These are phyloP conservation scores for Kipferlia bialata DNA, from an alignment of 78 protist genomes.

Conservation along the genomic window DNA sequence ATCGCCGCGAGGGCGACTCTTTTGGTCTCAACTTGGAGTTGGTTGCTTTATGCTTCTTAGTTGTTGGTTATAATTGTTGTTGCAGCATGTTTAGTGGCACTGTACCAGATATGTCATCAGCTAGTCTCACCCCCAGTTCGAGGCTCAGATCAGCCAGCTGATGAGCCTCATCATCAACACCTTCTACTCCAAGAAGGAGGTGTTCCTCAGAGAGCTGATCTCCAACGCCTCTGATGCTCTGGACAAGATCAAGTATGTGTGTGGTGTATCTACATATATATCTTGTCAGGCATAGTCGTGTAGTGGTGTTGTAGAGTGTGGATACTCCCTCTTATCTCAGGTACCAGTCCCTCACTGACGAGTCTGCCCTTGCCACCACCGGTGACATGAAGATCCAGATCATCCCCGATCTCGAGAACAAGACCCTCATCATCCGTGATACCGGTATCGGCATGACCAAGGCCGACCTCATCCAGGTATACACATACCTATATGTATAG, in stretches of 20 bases:
- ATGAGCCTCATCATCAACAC: conserved; percentile 86
- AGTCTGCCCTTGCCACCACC: conserved; percentile 59
- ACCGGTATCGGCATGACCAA: conserved; percentile 99
- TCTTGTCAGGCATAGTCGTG: too few relatives aligned
- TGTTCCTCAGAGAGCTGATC: conserved; percentile 95
- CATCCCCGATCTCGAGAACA: conserved; percentile 74
- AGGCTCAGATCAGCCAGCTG: conserved; percentile 8
- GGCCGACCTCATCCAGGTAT: conserved; percentile 86
- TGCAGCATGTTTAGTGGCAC: too few relatives aligned
- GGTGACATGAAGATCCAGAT: conserved; percentile 76
- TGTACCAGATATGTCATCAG: too few relatives aligned
- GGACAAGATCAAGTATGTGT: conserved; percentile 73
- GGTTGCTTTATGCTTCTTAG: too few relatives aligned
- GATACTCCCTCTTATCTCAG: too few relatives aligned
- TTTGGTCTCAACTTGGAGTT: too few relatives aligned
- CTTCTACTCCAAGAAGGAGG: conserved; percentile 94
- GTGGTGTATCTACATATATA: too few relatives aligned
- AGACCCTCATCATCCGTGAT: conserved; percentile 80
- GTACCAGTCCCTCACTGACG: conserved; percentile 80
- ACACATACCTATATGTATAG: too few relatives aligned
- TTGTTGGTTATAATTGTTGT: too few relatives aligned
- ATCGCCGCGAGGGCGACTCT: too few relatives aligned
- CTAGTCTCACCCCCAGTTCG: too few relatives aligned
- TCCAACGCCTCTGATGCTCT: conserved; percentile 95
- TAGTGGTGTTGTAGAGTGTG: too few relatives aligned